Base-by-base conservation (phyloP, 192 early-diverging fungal genomes). In the Geranomyces michiganensis region DNA sequence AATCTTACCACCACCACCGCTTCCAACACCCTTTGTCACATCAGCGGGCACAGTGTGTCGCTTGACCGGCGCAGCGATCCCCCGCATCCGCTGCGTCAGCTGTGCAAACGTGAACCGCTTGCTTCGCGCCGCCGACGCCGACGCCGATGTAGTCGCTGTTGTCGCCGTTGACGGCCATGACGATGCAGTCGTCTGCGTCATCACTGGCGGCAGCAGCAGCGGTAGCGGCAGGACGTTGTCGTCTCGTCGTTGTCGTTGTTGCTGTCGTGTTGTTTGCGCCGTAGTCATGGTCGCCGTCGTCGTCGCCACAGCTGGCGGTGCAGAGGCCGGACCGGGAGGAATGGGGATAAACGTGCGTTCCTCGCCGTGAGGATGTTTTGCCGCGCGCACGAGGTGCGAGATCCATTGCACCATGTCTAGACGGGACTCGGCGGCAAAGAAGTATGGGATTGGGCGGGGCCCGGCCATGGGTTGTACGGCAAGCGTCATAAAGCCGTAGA, bases 101-200 rank as follows among this genome's bases (percentile, higher is more conserved):
- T 53, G 51, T 17, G 51, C 51, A 53, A 53, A 53, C 3, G 51
- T 53, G 15, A 53, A 53, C 3, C 51, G 51, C 24, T 53, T 53
- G 51, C 51, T n/a, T 53, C 51, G 51, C 7, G 51, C 7, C 15
- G 51, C 15, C 17, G 51, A 26, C 7, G 19, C 3, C 3, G 51
- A 24, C 15, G 51, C n/a, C n/a, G n/a, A n/a, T n/a, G n/a, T n/a
- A n/a, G n/a, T n/a, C n/a, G n/a, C n/a, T n/a, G n/a, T n/a, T n/a
- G n/a, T n/a, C n/a, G n/a, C n/a, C n/a, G 51, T 53, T n/a, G n/a
- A 9, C n/a, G 51, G 51, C 51, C 51, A 53, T n/a, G 51, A 53
- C 3, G 51, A 53, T 17, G 51, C 51, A 3, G 51, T 53, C 17
- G 51, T 53, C 24, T 53, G 51, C 51, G n/a, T n/a, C n/a, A n/a